These are phyloP conservation scores for Eucalyptus camaldulensis DNA, from an alignment of 345 rosid species.

Conservation along the genomic window DNA sequence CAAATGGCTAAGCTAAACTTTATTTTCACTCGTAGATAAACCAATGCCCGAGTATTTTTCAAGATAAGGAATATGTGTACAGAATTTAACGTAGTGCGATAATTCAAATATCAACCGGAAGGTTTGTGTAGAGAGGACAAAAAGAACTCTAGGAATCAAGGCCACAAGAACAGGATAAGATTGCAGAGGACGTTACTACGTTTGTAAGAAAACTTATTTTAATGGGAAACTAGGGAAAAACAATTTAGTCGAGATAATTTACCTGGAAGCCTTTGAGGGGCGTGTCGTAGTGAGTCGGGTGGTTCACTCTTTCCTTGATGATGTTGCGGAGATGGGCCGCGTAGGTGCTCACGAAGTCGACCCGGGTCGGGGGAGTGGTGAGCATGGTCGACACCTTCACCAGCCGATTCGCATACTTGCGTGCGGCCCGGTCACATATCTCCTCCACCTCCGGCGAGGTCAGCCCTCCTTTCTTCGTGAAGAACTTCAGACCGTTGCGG, in stretches of 20 bases:
- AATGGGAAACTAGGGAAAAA: background rate
- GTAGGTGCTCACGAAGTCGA: constrained; percentile 74
- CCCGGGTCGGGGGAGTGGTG: constrained; percentile 23
- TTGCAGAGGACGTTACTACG: background rate
- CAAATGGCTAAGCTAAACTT: background rate
- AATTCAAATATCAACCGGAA: background rate
- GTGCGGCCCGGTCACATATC: constrained; percentile 64
- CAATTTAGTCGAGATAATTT: background rate
- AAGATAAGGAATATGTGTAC: background rate
- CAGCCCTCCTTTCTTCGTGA: constrained; percentile 83
- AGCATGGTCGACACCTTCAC: constrained; percentile 52
- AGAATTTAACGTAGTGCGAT: background rate
- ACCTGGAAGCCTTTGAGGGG: constrained; percentile 87
- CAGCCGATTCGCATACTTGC: constrained; percentile 57
- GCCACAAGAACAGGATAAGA: background rate
- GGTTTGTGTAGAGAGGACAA: background rate
- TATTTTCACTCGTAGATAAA: background rate
- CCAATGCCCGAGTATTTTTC: background rate
- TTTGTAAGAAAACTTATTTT: background rate
- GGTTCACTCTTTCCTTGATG: constrained; percentile 72
- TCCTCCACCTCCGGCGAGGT: constrained; percentile 79
- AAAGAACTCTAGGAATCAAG: background rate
- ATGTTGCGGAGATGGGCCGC: constrained; percentile 53
- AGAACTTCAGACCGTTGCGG: constrained; percentile 80
- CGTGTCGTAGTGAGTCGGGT: constrained; percentile 64